Conservation (phyloP, 768 basidiomycete genomes). For the Sutorius australiensis region DNA sequence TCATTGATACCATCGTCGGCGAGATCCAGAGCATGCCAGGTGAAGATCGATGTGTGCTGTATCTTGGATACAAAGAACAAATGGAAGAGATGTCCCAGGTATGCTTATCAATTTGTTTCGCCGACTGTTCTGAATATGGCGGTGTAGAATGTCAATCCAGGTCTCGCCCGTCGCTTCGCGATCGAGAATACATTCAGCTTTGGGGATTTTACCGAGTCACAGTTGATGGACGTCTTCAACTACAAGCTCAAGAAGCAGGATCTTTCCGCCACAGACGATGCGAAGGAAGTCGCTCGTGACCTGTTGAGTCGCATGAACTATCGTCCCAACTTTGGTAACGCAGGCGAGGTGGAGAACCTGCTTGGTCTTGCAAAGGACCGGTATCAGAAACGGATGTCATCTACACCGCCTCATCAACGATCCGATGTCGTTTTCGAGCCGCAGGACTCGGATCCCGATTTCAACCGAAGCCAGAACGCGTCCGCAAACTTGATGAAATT, state of each 20-base stretch:
- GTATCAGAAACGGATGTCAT: slow-evolving; percentile 39
- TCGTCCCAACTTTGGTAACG: slow-evolving; percentile 65
- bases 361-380: slow-evolving; percentile 47
- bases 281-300: slow-evolving; percentile 55
- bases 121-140: neutral
- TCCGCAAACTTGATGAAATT: slow-evolving; percentile 48
- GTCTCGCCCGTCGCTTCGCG: slow-evolving; percentile 60
- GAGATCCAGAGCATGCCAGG: slow-evolving; percentile 68
- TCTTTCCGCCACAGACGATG: slow-evolving; percentile 50
- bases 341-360: slow-evolving; percentile 61
- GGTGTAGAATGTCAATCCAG: slow-evolving; percentile 64
- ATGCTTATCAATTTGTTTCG: slow-evolving; percentile 1
- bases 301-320: slow-evolving; percentile 33
- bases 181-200: slow-evolving; percentile 70
- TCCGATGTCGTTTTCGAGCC: slow-evolving; percentile 36
- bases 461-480: slow-evolving; percentile 46
- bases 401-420: slow-evolving; percentile 19
- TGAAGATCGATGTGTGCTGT: slow-evolving; percentile 64
- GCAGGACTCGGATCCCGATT: slow-evolving; percentile 62
- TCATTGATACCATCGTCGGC: slow-evolving; percentile 72
- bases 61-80: slow-evolving; percentile 61
- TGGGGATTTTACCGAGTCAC: slow-evolving; percentile 55
- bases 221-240: slow-evolving; percentile 51
- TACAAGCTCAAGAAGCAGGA: slow-evolving; percentile 56
- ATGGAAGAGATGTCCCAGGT: slow-evolving; percentile 78